Evolutionary conservation across 441 rosid species (phyloP), one percentile per base, ranked within the genome.

Genomic region (Macaranga tanarius): DNA sequence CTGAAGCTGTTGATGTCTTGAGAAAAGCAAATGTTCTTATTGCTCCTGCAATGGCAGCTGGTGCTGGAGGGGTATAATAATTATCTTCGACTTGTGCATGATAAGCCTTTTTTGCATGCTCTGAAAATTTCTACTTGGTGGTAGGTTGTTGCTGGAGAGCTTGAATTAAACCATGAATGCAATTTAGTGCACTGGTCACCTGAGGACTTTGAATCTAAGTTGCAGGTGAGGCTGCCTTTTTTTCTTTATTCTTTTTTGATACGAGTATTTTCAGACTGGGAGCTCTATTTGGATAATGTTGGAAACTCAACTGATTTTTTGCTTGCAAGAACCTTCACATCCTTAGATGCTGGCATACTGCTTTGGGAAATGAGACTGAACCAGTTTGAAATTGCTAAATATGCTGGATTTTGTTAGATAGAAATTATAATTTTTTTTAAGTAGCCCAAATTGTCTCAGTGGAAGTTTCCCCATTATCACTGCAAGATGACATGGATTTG

Each of bases 91-190:
- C 38, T 5, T 62, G 44, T 77, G 73, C 60, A 48, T 69, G 54
- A 65, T 62, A 62, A n/a, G 28, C 40, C 26, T n/a, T 44, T 3
- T 26, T 38, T 20, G 45, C 34, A 4, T 55, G 15, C 11, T 16
- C 1, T 22, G 34, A 34, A 40, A 38, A 12, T 13, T 69, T 52
- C 63, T 65, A 57, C 44, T 42, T 69, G 52, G 58, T 77, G 74
- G 75, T 86, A 95, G 99, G 97, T 93, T 80, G 95, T 95, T 78
- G 98, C 99, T 16, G 99, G 99, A 73, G 98, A 95, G 86, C 92
- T 95, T 48, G 99, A 95, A 84, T 82, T 87, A 72, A 92, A 89
- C 77, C 92, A 92, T 58, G 99, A 93, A 82, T 92, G 89, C 81
- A 92, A 89, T 75, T 80, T 88, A 83, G 77, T 93, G 92, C 90